phyloP scores from a whole-genome alignment of 2,329 filamentous ascomycete genomes.

The Tolypocladium sp. region DNA sequence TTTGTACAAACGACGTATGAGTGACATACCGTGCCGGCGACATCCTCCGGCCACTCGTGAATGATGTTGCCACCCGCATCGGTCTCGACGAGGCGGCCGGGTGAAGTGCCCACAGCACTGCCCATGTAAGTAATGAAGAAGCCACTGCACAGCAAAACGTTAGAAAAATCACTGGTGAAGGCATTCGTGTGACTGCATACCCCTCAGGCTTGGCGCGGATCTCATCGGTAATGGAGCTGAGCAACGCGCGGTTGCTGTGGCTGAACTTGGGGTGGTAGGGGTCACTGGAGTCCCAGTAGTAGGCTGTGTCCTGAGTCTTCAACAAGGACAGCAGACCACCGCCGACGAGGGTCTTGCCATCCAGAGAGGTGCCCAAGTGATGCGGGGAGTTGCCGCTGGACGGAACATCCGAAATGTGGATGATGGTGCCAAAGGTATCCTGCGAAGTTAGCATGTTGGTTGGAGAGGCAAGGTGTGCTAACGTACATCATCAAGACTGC shows the following conservation, averaged over 20 bases:
- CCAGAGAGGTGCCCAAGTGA: constrained; percentile 43
- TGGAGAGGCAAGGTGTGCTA: fast-evolving
- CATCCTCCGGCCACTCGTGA: constrained; percentile 52
- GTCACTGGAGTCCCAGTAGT: constrained; percentile 51
- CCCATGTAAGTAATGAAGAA: constrained; percentile 57
- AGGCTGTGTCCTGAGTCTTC: constrained; percentile 53
- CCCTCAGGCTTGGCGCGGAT: constrained; percentile 55
- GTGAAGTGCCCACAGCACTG: constrained; percentile 46
- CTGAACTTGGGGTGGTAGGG: constrained; percentile 49
- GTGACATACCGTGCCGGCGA: constrained; percentile 25
- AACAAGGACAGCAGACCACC: constrained; percentile 49
- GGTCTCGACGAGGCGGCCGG: constrained; percentile 52
- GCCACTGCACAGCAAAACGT: constrained; percentile 19
- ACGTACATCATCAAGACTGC: constrained; percentile 47
- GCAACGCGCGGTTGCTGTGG: constrained; percentile 50
- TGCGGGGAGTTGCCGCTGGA: constrained; percentile 52
- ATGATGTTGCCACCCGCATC: constrained; percentile 51
- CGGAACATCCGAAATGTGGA: constrained; percentile 49
- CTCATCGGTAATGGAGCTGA: constrained; percentile 52
- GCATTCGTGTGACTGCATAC: constrained; percentile 9
- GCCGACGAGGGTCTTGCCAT: constrained; percentile 48
- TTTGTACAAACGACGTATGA: too few species aligned
- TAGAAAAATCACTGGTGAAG: not conserved
- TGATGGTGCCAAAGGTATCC: constrained; percentile 52
- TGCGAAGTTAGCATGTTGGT: constrained; percentile 10